Percentiles rank a stretch among this genome's conserved stretches.
Evolutionary conservation across 129 eudicot species (phyloP).

Genomic region (Lactuca saligna): DNA sequence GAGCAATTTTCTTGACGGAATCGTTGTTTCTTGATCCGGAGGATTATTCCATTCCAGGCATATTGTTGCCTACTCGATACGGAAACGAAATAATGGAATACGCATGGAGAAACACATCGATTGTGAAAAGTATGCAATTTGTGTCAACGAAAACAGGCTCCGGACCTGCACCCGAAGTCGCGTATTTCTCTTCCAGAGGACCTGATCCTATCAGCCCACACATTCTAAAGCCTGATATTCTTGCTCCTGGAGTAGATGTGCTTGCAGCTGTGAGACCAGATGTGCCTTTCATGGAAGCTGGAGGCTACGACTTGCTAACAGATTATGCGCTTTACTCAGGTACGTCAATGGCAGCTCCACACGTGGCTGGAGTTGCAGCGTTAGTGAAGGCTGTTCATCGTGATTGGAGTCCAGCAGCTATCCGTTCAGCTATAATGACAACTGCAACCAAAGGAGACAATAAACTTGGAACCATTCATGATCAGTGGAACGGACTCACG

Average conservation of each 20-base stretch:
- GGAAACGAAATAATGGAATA: constrained; percentile 28
- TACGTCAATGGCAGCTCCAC: constrained; percentile 64
- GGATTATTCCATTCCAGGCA: constrained; percentile 12
- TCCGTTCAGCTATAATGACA: constrained; percentile 58
- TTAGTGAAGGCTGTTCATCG: constrained; percentile 42
- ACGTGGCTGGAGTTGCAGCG: constrained; percentile 46
- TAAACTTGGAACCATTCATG: constrained; percentile 4
- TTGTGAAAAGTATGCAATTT: constrained; percentile 38
- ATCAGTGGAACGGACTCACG: constrained; percentile 9
- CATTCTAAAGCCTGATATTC: constrained; percentile 53
- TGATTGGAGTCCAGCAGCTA: constrained; percentile 60
- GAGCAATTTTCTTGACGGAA: constrained; percentile 33
- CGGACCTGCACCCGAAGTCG: constrained; percentile 46
- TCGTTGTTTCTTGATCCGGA: constrained; percentile 10
- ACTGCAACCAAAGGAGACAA: constrained; percentile 43
- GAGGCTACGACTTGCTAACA: constrained; percentile 20
- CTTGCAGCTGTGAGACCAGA: constrained; percentile 44
- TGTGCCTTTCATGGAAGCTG: constrained; percentile 21
- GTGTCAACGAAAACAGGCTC: constrained; percentile 36
- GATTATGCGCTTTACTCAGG: constrained; percentile 43
- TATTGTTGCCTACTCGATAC: constrained; percentile 21
- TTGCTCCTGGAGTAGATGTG: constrained; percentile 54
- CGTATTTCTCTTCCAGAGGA: constrained; percentile 48
- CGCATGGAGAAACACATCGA: constrained; percentile 21
- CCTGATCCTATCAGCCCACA: constrained; percentile 38